Base-by-base conservation (phyloP, 495 filamentous ascomycete genomes). In the Beverwykella pulmonaria region DNA sequence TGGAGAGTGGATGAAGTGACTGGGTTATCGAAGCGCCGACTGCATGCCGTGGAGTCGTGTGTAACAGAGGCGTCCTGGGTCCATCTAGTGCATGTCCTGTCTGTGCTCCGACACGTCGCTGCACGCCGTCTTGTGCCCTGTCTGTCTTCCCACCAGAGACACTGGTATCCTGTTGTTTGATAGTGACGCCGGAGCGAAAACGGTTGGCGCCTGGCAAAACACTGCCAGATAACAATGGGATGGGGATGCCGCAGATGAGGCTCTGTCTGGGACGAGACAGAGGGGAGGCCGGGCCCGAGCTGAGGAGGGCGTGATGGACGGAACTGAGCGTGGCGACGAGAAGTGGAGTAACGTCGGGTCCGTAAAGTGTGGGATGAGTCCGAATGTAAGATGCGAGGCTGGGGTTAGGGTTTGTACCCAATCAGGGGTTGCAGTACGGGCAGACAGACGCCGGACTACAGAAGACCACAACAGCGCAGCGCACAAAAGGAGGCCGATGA, bases 21-120 rank as follows among this genome's bases (percentile, higher is more conserved):
- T 39, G 54, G 41, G 67, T 47, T 70, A 67, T 70, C 41, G 71
- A 55, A 61, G 60, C 32, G 59, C 63, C 27, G 49, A 53, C 50
- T 63, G 61, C 68, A 71, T 70, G 61, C 56, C 63, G 63, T 63
- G 68, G 39, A 20, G 46, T 36, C 17, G 52, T 62, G 68, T 65
- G 65, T 71, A 63, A 71, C 65, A 25, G 29, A 46, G 65, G 55
- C 66, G 61, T 67, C 53, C 57, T n/a, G 29, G n/a, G 49, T 68
- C 71, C 71, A 73, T 73, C 61, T 61, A 67, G 54, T 56, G 59
- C 58, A 67, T 27, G 25, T 27, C 48, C 48, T 25, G 44, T 7
- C 7, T 46, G 20, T 47, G 56, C 56, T 47, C 19, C 41, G 15
- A 23, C 3, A 50, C 39, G 39, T 44, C 17, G 39, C 39, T n/a